Evolutionary conservation across 2,329 filamentous ascomycete species (phyloP), one percentile per base, ranked within the genome.

Genomic region (Penicillium corylophilum): DNA sequence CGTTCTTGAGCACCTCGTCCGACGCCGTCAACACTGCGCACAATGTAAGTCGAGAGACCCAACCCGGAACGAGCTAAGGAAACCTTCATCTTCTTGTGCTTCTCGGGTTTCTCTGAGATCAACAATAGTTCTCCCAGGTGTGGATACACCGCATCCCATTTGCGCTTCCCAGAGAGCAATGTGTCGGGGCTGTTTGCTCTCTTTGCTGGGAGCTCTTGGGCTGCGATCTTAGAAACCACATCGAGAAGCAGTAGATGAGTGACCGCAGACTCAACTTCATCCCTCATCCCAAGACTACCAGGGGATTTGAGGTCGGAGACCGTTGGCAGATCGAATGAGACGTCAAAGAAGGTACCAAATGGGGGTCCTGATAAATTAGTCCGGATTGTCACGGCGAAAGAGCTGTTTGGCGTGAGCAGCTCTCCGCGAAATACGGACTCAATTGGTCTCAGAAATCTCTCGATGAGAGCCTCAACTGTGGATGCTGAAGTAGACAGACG

Each of bases 381-480:
- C 28, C 64, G 67, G 26, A 74, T 63, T 38, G 58, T 67, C 33
- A 78, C 67, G 22, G 60, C 69, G 50, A 77, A 69, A 10, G 67
- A 72, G 51, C 64, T 68, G 20, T 59, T 54, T n/a, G 64, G 55
- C 2, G 65, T 67, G 33, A 63, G 48, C 35, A 81, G 63, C 1
- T 63, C 61, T 9, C 73, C 66, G 1, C 65, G 68, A 31, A 75
- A 70, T 3, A 70, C 71, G 1, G 74, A 74, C 55, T 79, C 74
- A 2, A 79, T 64, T 8, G 72, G 71, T 4, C 66, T 62, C 8
- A 75, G 66, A 48, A 81, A 73, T 2, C 68, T 62, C 33, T 69
- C 65, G 2, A 80, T 62, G 1, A 77, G 67, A 1, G 64, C 56
- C 56, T 81, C 78, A 18, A 73, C 66, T 23, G 55, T 59, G 5